Evolutionary conservation across 345 rosid species (phyloP).

Genomic region (Eutrema yunnanense): DNA sequence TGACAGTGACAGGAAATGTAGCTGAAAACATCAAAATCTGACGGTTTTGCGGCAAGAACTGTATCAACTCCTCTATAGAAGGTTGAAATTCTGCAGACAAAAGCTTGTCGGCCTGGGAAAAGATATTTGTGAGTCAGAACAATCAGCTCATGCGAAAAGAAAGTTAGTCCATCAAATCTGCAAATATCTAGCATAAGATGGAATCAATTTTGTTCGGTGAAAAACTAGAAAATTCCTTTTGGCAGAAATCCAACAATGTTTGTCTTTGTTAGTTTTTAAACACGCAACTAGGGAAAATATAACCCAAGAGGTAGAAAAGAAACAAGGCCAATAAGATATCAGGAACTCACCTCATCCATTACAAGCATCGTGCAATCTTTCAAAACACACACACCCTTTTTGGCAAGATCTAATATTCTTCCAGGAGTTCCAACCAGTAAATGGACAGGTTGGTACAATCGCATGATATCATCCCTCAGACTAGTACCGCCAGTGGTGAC

Average conservation of each 20-base stretch:
- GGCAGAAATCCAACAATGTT: neutral
- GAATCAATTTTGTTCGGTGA: neutral
- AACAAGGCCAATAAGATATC: neutral
- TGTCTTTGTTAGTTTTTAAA: neutral
- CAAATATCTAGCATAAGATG: neutral
- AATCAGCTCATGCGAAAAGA: neutral
- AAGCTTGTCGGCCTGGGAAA: constrained; percentile 27
- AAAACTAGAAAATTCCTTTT: neutral
- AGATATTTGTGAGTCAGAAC: neutral
- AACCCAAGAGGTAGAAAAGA: neutral
- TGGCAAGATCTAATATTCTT: constrained; percentile 87
- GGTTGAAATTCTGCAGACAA: constrained; percentile 95
- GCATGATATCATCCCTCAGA: constrained; percentile 98
- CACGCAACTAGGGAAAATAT: neutral
- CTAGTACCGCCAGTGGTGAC: constrained; percentile 99
- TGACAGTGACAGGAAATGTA: constrained; percentile 98
- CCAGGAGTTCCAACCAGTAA: constrained; percentile 98
- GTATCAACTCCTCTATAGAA: constrained; percentile 87
- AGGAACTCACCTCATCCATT: constrained; percentile 78
- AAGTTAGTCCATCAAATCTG: neutral
- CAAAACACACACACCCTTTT: constrained; percentile 87
- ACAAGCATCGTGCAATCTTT: constrained; percentile 93
- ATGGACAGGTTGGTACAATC: constrained; percentile 96
- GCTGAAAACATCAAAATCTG: constrained; percentile 98
- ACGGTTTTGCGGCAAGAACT: constrained; percentile 74